These are phyloP conservation scores for Halteria grandinella DNA, from an alignment of 73 alveolate genomes.

Conservation along the genomic window DNA sequence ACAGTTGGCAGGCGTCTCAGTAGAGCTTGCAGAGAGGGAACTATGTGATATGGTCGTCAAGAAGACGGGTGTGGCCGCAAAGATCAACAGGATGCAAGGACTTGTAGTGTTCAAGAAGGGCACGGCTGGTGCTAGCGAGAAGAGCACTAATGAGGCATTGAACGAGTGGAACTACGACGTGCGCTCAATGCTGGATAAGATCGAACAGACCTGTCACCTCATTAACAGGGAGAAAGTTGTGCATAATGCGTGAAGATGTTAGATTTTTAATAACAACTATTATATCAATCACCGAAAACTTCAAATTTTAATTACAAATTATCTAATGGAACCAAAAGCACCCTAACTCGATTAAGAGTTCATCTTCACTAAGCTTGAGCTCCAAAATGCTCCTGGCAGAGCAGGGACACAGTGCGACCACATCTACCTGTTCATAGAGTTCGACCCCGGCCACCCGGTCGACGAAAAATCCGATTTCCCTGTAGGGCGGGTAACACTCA, in stretches of 20 bases:
- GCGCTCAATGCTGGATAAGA: slow-evolving; percentile 58
- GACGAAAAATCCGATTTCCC: slow-evolving; percentile 15
- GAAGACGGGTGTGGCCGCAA: slow-evolving; percentile 74
- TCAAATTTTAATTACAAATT: too few species aligned
- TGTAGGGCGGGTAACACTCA: slow-evolving; percentile 18
- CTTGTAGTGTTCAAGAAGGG: slow-evolving; percentile 71
- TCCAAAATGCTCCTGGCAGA: neutral
- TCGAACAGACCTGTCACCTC: slow-evolving; percentile 80
- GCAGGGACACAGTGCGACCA: neutral
- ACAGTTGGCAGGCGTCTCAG: slow-evolving; percentile 70
- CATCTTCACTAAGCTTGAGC: slow-evolving; percentile 13
- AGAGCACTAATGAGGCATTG: slow-evolving; percentile 70
- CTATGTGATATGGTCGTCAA: slow-evolving; percentile 89
- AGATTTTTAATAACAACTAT: neutral
- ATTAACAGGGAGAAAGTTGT: slow-evolving; percentile 83
- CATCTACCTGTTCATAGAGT: slow-evolving; percentile 13
- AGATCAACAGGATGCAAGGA: slow-evolving; percentile 81
- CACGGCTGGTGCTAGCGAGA: too few species aligned
- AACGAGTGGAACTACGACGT: slow-evolving; percentile 80
- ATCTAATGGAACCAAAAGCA: neutral
- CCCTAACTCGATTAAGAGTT: slow-evolving; percentile 11
- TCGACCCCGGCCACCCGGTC: slow-evolving; percentile 20
- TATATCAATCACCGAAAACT: too few species aligned
- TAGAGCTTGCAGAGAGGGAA: slow-evolving; percentile 79
- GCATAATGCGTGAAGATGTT: slow-evolving; percentile 11